These are phyloP conservation scores for Chalciporus piperatus DNA, from an alignment of 768 basidiomycete genomes.

Conservation along the genomic window DNA sequence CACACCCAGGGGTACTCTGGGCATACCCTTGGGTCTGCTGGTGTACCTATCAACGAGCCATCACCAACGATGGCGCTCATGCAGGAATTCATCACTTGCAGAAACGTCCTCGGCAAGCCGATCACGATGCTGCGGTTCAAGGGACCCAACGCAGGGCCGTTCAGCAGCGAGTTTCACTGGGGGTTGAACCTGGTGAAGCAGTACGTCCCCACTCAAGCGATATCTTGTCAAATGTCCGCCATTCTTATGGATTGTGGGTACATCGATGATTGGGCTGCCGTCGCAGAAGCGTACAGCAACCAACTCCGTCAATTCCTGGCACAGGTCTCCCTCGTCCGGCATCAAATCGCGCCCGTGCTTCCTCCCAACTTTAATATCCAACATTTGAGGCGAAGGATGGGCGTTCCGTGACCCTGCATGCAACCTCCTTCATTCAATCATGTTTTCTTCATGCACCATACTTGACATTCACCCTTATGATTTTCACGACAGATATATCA, in stretches of 20 bases:
- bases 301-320: slow-evolving; percentile 30
- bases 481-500: slow-evolving; percentile 2
- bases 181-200: slow-evolving; percentile 26
- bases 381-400: slow-evolving; percentile 29
- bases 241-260: slow-evolving; percentile 29
- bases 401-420: slow-evolving; percentile 16
- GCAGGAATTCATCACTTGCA: slow-evolving; percentile 24
- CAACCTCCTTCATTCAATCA: background rate
- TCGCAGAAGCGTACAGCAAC: slow-evolving; percentile 29
- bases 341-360: slow-evolving; percentile 30
- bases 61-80: slow-evolving; percentile 29
- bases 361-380: slow-evolving; percentile 33
- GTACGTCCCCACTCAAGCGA: slow-evolving; percentile 21
- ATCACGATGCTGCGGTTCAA: slow-evolving; percentile 26
- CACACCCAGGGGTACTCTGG: slow-evolving; percentile 30
- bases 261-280: slow-evolving; percentile 25
- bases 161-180: slow-evolving; percentile 30
- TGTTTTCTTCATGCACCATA: background rate
- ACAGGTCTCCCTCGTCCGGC: slow-evolving; percentile 29
- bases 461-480: background rate
- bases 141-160: slow-evolving; percentile 28
- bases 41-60: slow-evolving; percentile 28
- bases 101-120: slow-evolving; percentile 22
- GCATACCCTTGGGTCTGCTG: slow-evolving; percentile 13
- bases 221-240: slow-evolving; percentile 19